phyloP scores from a whole-genome alignment of 805 yeast species.

The Spathaspora girioi region DNA sequence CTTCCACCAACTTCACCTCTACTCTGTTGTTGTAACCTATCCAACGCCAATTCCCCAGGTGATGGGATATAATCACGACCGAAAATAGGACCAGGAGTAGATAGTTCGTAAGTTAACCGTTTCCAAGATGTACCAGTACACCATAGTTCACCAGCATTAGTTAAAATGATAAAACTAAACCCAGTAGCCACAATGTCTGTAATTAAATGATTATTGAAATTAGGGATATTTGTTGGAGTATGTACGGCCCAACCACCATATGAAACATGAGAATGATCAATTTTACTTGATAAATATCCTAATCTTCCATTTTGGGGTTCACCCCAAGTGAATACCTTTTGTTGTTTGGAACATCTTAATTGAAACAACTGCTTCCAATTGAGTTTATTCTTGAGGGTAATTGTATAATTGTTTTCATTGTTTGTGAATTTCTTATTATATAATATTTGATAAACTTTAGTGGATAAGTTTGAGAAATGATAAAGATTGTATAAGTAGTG shows the following conservation, averaged over 20 bases:
- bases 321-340: constrained; percentile 53
- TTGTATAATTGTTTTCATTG: constrained; percentile 40
- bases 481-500: constrained; percentile 28
- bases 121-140: constrained; percentile 44
- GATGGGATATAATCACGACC: constrained; percentile 15
- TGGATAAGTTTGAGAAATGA: constrained; percentile 29
- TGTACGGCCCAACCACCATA: constrained; percentile 24
- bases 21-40: neutral
- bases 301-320: constrained; percentile 39
- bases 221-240: constrained; percentile 35
- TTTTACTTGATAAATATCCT: constrained; percentile 34
- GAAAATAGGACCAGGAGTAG: constrained; percentile 27
- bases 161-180: constrained; percentile 55
- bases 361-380: constrained; percentile 51
- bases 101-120: neutral
- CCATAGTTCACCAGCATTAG: constrained; percentile 53
- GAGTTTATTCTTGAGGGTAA: constrained; percentile 26
- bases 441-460: constrained; percentile 19
- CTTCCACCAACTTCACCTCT: neutral
- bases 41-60: constrained; percentile 9
- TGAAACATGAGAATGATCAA: constrained; percentile 19
- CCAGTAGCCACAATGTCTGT: constrained; percentile 62
- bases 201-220: constrained; percentile 30
- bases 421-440: constrained; percentile 43
- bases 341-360: constrained; percentile 28